phyloP scores from a whole-genome alignment of 306 rosid species.

The barrel medic (Medicago truncatula) region MtrunA17r5.0-ANR NC_053043.1:4630001-4630500 shows the following conservation, averaged over 20 bases:
- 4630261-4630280: conserved; percentile 68
- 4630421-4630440: conserved; percentile 70
- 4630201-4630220: conserved; percentile 87
- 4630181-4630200: conserved; percentile 82
- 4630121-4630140: conserved; percentile 73
- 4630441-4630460: conserved; percentile 82
- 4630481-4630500: conserved; percentile 68
- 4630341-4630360: conserved; percentile 75
- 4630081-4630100: conserved; percentile 97
- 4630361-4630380: conserved; percentile 67
- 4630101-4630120: conserved; percentile 93
- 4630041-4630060: conserved; percentile 67
- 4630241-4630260: conserved; percentile 72
- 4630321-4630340: conserved; percentile 87
- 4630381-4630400: conserved; percentile 88
- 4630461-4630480: conserved; percentile 75
- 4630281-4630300: conserved; percentile 83
- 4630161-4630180: conserved; percentile 48
- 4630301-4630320: conserved; percentile 92
- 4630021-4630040: conserved; percentile 80
- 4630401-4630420: conserved; percentile 89
- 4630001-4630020: conserved; percentile 83
- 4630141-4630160: conserved; percentile 67
- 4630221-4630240: conserved; percentile 79
- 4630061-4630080: conserved; percentile 74